Conservation (phyloP, 345 rosid species). For the Psidium guajava region DNA sequence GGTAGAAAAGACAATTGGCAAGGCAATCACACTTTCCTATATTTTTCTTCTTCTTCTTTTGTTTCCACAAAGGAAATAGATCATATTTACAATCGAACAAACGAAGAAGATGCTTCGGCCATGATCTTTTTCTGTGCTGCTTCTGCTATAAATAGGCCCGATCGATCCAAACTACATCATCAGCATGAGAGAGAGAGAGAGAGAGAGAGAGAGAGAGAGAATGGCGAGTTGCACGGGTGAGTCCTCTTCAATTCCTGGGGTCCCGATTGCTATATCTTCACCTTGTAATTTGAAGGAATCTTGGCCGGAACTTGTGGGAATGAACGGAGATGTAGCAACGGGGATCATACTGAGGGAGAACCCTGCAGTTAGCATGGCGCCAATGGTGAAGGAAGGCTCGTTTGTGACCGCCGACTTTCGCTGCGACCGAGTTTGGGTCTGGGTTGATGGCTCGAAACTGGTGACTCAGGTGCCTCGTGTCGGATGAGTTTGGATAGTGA, state of each 20-base stretch:
- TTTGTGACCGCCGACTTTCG: neutral
- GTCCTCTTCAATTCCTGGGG: neutral
- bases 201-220: neutral
- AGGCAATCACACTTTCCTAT: neutral
- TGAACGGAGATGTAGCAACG: neutral
- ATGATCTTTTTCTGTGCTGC: neutral
- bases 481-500: neutral
- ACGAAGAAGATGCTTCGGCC: neutral
- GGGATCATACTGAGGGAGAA: neutral
- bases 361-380: neutral
- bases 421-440: neutral
- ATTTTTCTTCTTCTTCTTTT: no score
- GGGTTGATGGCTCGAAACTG: neutral
- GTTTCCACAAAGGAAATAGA: neutral
- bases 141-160: neutral
- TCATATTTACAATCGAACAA: neutral
- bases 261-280: neutral
- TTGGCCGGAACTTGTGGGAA: conserved; percentile 1
- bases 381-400: neutral
- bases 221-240: neutral
- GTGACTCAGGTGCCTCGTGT: neutral
- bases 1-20: neutral
- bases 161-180: neutral
- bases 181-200: no score
- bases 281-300: neutral